Base-by-base conservation (phyloP, 1,139 yeast species). In the Candida mesenterica region DNA sequence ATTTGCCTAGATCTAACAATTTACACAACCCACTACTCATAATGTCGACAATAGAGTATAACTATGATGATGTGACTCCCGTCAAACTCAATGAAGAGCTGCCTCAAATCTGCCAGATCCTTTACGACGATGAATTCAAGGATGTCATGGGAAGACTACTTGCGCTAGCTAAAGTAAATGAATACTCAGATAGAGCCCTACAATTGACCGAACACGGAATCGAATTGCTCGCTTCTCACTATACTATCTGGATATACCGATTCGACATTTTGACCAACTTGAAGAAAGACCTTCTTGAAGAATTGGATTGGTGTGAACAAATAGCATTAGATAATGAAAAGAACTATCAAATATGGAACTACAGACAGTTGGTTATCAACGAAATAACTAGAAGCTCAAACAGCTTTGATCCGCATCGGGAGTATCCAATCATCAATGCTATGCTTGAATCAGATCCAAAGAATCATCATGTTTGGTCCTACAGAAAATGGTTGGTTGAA, bases 391-490 rank as follows among this genome's bases (percentile, higher is more conserved):
- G 47, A 8, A 15, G 16, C 6, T 46, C 43, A 9, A 26, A 30
- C 8, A 43, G 48, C 10, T 79, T 76, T 39, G 59, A 64, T 30
- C 66, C 77, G 5, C 63, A 59, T 34, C 60, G 78, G 22, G 97
- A 89, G 50, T 69, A 68, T 39, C 82, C 85, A 3, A 65, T 87
- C 13, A 62, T 85, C 33, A 71, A 72, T 31, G 61, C 75, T 30
- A 83, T 90, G 82, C 61, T 92, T 8, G 77, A 74, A 15, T 82
- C 79, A 31, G 99, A 92, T 53, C 60, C 82, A 10, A 92, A 92
- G 55, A 92, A 92, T 62, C 95, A 92, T 57, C 99, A 92, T 53
- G 96, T 90, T 5, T 92, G 98, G 98, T 77, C 96, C 1, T 88
- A 89, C 51, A 62, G 90, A 37, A 82, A 83, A 49, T 89, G 97